Conservation (phyloP, 345 rosid genomes). For the Salix caprea region DNA sequence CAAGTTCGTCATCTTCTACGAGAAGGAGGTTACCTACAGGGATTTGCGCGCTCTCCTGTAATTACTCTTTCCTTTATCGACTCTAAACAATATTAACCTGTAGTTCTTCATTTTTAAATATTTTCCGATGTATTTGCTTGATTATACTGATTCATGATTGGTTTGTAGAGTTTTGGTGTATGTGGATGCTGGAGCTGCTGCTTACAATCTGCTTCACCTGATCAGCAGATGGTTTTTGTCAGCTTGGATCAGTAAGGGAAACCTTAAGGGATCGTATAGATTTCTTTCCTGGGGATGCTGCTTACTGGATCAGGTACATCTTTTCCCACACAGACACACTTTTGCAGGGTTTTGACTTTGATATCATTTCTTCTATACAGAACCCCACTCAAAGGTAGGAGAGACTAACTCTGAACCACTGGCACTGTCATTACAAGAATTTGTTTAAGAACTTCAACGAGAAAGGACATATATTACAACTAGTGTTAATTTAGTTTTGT, state of each 20-base stretch:
- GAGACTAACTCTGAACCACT: neutral
- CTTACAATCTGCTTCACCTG: conserved; percentile 55
- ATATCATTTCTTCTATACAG: neutral
- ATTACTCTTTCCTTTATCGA: conserved; percentile 1
- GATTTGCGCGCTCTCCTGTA: conserved; percentile 44
- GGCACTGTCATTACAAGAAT: too few relatives aligned
- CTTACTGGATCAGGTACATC: conserved; percentile 60
- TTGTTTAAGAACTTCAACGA: too few relatives aligned
- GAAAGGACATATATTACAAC: too few relatives aligned
- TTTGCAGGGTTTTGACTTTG: neutral
- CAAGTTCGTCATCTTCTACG: conserved; percentile 29
- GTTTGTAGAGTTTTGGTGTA: conserved; percentile 38
- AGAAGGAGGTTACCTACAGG: conserved; percentile 45
- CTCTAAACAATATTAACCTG: neutral
- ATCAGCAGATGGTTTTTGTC: conserved; percentile 21
- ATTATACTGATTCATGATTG: neutral
- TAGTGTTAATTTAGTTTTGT: too few relatives aligned
- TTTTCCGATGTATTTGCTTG: too few relatives aligned
- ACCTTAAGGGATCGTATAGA: conserved; percentile 15
- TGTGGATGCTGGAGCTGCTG: conserved; percentile 45
- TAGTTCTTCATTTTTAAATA: neutral
- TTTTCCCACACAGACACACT: neutral
- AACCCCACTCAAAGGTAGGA: neutral
- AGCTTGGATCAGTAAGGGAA: conserved; percentile 14
- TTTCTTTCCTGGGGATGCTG: conserved; percentile 41